These are phyloP conservation scores for Talaromyces pinophilus DNA, from an alignment of 2,329 filamentous ascomycete species.

Conservation along the genomic window DNA sequence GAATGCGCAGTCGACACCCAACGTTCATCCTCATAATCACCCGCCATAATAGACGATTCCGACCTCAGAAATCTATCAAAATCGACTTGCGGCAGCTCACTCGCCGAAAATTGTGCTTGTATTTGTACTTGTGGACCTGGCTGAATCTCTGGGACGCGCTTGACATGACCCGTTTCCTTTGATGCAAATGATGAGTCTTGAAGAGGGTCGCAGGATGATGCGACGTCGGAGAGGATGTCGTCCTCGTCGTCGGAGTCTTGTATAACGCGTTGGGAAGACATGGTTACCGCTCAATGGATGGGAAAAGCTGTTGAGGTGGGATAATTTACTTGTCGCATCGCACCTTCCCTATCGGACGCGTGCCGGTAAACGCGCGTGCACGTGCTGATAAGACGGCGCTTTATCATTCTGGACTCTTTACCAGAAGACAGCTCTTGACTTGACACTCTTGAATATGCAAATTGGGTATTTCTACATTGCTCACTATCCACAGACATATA, in stretches of 20 bases:
- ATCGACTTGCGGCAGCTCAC: constrained; percentile 34
- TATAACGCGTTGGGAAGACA: constrained; percentile 44
- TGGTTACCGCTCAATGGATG: constrained; percentile 24
- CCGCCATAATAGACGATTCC: constrained; percentile 33
- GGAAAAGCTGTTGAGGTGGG: neutral
- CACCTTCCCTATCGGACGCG: constrained; percentile 24
- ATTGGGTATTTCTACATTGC: constrained; percentile 3
- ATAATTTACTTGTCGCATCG: neutral
- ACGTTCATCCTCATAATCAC: constrained; percentile 33
- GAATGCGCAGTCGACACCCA: constrained; percentile 37
- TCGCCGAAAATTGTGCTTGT: constrained; percentile 21
- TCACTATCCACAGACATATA: neutral
- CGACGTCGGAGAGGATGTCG: constrained; percentile 34
- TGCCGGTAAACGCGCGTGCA: constrained; percentile 28
- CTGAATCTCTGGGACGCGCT: neutral
- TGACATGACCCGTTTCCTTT: neutral
- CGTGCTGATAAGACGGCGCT: constrained; percentile 35
- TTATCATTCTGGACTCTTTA: neutral
- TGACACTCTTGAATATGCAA: neutral
- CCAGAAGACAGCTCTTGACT: neutral
- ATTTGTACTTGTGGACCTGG: neutral
- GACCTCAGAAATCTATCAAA: constrained; percentile 41
- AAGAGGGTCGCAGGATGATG: constrained; percentile 27
- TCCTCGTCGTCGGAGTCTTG: constrained; percentile 49
- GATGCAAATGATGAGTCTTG: constrained; percentile 21